A percentile compares a stretch with the other conserved stretches of the same genome.
These are phyloP conservation scores for Chrysanthemum makinoi DNA, from an alignment of 129 eudicot species.

Conservation along the genomic window DNA sequence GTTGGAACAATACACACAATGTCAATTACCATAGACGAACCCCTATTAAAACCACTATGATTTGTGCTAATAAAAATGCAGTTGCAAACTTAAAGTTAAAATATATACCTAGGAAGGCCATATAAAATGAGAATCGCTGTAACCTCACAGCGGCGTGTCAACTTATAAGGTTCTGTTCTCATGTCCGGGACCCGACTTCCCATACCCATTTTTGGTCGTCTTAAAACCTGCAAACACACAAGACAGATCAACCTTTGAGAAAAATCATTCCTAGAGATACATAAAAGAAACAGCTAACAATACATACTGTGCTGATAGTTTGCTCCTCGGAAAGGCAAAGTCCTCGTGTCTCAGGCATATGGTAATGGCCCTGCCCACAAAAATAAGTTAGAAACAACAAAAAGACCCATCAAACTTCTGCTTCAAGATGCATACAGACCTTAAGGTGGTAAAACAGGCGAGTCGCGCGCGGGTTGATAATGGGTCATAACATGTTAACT, in stretches of 20 bases:
- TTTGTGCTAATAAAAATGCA: neutral
- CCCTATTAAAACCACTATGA: no score
- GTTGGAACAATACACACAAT: no score
- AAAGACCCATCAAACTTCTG: neutral
- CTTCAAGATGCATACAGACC: constrained; percentile 10
- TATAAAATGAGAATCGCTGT: constrained; percentile 83
- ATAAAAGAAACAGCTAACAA: neutral
- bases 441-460: neutral
- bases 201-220: constrained; percentile 59
- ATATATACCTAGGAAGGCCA: constrained; percentile 79
- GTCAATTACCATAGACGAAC: no score
- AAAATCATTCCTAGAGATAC: neutral
- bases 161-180: constrained; percentile 76
- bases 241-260: neutral
- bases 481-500: neutral
- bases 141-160: constrained; percentile 84
- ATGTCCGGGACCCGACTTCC: constrained; percentile 58
- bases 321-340: constrained; percentile 89
- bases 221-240: constrained; percentile 39
- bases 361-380: constrained; percentile 68
- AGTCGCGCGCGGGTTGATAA: neutral
- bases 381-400: neutral
- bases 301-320: constrained; percentile 76
- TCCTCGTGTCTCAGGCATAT: constrained; percentile 85
- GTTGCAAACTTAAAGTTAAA: neutral